Conservation (phyloP, 148 eudicot genomes). For the Agrostemma githago region DNA sequence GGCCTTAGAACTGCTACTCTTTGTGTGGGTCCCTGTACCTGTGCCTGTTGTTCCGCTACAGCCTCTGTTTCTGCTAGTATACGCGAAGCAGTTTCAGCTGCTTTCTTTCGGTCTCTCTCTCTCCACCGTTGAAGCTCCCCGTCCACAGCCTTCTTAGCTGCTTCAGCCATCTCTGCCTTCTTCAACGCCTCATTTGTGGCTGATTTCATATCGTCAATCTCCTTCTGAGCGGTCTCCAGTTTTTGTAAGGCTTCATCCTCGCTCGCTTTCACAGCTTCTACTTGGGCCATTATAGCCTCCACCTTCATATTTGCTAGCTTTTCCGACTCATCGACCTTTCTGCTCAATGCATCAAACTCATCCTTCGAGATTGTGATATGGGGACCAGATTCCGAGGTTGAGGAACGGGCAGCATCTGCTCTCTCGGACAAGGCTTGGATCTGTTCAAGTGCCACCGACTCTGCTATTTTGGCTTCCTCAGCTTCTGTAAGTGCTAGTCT, state of each 20-base stretch:
- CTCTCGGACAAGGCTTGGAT: constrained; percentile 57
- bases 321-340: constrained; percentile 68
- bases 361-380: constrained; percentile 59
- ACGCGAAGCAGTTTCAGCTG: constrained; percentile 64
- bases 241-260: constrained; percentile 70
- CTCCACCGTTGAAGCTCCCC: constrained; percentile 83
- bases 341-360: constrained; percentile 59
- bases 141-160: constrained; percentile 81
- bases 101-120: constrained; percentile 81
- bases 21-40: constrained; percentile 13
- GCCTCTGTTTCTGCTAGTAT: constrained; percentile 46
- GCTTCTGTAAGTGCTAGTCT: constrained; percentile 53
- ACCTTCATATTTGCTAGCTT: constrained; percentile 64
- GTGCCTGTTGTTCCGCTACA: constrained; percentile 16
- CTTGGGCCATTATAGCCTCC: constrained; percentile 81
- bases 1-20: constrained; percentile 21
- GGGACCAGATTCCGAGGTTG: constrained; percentile 56
- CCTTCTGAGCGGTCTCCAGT: constrained; percentile 59
- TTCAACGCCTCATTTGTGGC: constrained; percentile 63
- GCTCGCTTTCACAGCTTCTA: constrained; percentile 82
- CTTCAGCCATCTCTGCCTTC: constrained; percentile 69
- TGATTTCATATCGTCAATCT: constrained; percentile 58
- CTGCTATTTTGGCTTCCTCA: constrained; percentile 67
- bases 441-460: constrained; percentile 46
- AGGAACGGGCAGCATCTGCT: constrained; percentile 59